phyloP scores from a whole-genome alignment of 2,329 filamentous ascomycete genomes.

The Sarocladium kiliense region DNA sequence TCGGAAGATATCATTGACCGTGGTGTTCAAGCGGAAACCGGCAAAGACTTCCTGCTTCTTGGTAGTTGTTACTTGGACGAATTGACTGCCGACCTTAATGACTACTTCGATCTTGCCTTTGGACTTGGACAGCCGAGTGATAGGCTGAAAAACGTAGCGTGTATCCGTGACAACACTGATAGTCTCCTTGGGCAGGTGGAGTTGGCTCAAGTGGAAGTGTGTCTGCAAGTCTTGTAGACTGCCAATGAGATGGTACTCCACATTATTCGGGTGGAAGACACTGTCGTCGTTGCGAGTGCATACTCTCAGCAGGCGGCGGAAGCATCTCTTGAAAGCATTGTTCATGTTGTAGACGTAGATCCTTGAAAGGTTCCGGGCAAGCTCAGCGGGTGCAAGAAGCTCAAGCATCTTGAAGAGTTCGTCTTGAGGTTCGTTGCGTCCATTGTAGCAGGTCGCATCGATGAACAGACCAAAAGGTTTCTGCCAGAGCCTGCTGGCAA shows the following conservation, averaged over 20 bases:
- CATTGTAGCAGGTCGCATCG: constrained; percentile 65
- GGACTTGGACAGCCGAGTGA: constrained; percentile 61
- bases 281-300: constrained; percentile 55
- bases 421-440: constrained; percentile 61
- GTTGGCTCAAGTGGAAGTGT: constrained; percentile 61
- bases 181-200: constrained; percentile 65
- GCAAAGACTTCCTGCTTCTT: constrained; percentile 66
- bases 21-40: constrained; percentile 54
- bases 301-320: constrained; percentile 57
- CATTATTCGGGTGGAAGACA: constrained; percentile 58
- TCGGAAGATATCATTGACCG: constrained; percentile 66
- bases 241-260: constrained; percentile 62
- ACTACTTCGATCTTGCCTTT: constrained; percentile 66
- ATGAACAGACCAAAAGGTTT: constrained; percentile 63
- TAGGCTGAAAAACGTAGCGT: constrained; percentile 59
- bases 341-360: constrained; percentile 73
- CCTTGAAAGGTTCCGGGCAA: constrained; percentile 52
- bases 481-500: constrained; percentile 66
- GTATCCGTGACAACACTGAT: constrained; percentile 64
- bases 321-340: constrained; percentile 63
- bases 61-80: constrained; percentile 63
- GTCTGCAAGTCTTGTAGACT: constrained; percentile 59
- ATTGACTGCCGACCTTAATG: constrained; percentile 65
- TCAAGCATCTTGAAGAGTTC: constrained; percentile 61
- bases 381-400: constrained; percentile 55